Evolutionary conservation across 2,329 filamentous ascomycete genomes (phyloP).

Genomic region (Neurospora sp.): DNA sequence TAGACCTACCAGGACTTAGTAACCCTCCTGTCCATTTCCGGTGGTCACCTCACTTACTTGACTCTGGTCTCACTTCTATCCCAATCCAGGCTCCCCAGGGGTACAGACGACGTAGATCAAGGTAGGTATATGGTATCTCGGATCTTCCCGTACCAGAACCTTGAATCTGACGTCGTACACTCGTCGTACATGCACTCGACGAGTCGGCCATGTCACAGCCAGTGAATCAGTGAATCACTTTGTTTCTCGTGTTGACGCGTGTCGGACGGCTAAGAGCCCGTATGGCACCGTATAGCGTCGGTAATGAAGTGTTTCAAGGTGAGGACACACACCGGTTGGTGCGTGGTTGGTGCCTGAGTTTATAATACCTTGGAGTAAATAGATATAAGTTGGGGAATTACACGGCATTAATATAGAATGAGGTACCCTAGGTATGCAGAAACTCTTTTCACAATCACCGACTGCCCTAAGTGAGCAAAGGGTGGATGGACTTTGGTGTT

Average conservation of each 20-base stretch:
- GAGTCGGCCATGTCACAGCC: background rate
- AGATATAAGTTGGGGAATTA: background rate
- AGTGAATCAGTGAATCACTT: background rate
- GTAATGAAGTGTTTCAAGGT: background rate
- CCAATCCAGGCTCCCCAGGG: too few species aligned
- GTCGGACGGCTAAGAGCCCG: background rate
- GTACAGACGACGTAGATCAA: background rate
- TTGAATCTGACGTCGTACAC: background rate
- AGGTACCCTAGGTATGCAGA: too few species aligned
- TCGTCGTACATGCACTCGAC: background rate
- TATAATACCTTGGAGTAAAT: background rate
- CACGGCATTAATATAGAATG: background rate
- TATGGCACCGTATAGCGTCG: background rate
- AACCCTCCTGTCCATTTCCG: too few species aligned
- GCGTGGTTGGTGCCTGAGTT: background rate
- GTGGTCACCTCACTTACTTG: too few species aligned
- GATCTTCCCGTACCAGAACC: background rate
- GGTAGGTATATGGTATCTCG: background rate
- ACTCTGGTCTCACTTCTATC: too few species aligned
- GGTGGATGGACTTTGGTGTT: background rate
- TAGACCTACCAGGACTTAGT: background rate
- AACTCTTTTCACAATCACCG: too few species aligned
- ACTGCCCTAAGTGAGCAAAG: too few species aligned
- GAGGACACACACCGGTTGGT: background rate
- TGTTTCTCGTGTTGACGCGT: background rate